Conservation (phyloP, 768 basidiomycete genomes). For the Boletus insuetus region DNA sequence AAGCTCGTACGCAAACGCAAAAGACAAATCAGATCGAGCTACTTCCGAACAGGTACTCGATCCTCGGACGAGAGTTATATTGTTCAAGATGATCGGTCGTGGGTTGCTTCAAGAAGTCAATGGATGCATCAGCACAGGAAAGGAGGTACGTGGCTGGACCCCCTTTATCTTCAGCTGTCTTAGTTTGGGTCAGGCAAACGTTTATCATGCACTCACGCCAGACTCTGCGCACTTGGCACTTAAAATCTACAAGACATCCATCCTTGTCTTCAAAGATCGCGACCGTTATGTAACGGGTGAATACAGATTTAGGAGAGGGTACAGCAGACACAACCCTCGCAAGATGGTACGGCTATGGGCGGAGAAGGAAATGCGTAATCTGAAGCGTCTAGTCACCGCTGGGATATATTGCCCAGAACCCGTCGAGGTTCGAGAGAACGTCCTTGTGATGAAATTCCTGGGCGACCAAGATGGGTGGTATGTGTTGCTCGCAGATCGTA, state of each 20-base stretch:
- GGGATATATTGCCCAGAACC: constrained; percentile 87
- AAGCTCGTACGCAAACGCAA: constrained; percentile 79
- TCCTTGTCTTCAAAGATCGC: constrained; percentile 96
- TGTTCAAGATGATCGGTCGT: constrained; percentile 95
- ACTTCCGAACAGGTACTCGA: constrained; percentile 97
- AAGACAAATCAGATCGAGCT: constrained; percentile 96
- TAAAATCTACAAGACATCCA: constrained; percentile 98
- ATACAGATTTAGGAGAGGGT: constrained; percentile 90
- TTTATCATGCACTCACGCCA: constrained; percentile 82
- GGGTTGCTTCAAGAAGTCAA: constrained; percentile 88
- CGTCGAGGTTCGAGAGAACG: constrained; percentile 92
- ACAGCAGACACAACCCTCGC: constrained; percentile 85
- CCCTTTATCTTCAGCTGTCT: not conserved
- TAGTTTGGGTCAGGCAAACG: constrained; percentile 73
- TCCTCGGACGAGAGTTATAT: constrained; percentile 87
- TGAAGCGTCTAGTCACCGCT: constrained; percentile 79
- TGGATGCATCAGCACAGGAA: constrained; percentile 95
- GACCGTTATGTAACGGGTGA: constrained; percentile 96
- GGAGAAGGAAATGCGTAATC: constrained; percentile 97
- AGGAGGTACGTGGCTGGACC: constrained; percentile 63
- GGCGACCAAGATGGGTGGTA: constrained; percentile 82
- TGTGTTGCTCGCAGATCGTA: constrained; percentile 25
- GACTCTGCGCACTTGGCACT: constrained; percentile 70
- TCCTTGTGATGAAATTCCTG: constrained; percentile 93
- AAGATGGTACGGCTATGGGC: constrained; percentile 99